Evolutionary conservation across 2,329 filamentous ascomycete genomes (phyloP).

Genomic region (Raffaelea deltoideospora): DNA sequence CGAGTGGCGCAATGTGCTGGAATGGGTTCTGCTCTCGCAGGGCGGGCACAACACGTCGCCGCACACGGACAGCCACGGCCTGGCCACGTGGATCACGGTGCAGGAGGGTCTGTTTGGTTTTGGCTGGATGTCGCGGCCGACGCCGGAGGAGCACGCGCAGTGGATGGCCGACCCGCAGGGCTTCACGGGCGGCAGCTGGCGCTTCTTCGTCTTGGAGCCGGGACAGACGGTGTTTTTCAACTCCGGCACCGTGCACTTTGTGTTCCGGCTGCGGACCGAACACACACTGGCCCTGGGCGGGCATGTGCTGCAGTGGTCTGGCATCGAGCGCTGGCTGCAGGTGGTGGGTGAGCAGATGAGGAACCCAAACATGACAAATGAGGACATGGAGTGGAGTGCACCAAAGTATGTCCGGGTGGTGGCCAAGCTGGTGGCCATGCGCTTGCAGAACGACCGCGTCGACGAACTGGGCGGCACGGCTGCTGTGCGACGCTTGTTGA

Average conservation of each 20-base stretch:
- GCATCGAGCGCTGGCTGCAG: constrained; percentile 15
- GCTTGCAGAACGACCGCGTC: constrained; percentile 7
- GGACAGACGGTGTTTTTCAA: constrained; percentile 20
- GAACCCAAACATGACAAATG: constrained; percentile 16
- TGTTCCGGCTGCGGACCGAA: constrained; percentile 14
- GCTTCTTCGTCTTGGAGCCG: constrained; percentile 17
- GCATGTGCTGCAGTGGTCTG: constrained; percentile 19
- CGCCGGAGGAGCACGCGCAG: constrained; percentile 10
- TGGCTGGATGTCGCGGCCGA: constrained; percentile 17
- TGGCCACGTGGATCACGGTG: constrained; percentile 19
- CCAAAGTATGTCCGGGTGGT: constrained; percentile 11
- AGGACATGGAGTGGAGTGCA: constrained; percentile 15
- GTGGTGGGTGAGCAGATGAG: constrained; percentile 15
- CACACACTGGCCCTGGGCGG: constrained; percentile 19
- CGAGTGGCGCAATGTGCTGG: constrained; percentile 17
- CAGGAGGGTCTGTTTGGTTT: constrained; percentile 17
- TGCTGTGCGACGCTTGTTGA: constrained; percentile 7
- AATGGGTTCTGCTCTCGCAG: constrained; percentile 18
- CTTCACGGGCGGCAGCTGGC: constrained; percentile 15
- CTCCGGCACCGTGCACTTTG: constrained; percentile 19
- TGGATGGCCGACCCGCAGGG: constrained; percentile 13
- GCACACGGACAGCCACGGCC: constrained; percentile 19
- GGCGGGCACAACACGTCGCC: constrained; percentile 19
- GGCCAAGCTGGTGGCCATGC: constrained; percentile 8
- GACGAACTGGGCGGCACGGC: constrained; percentile 9